Evolutionary conservation across 208 protist genomes (phyloP).

Genomic region (Wallacemonas sp.): DNA sequence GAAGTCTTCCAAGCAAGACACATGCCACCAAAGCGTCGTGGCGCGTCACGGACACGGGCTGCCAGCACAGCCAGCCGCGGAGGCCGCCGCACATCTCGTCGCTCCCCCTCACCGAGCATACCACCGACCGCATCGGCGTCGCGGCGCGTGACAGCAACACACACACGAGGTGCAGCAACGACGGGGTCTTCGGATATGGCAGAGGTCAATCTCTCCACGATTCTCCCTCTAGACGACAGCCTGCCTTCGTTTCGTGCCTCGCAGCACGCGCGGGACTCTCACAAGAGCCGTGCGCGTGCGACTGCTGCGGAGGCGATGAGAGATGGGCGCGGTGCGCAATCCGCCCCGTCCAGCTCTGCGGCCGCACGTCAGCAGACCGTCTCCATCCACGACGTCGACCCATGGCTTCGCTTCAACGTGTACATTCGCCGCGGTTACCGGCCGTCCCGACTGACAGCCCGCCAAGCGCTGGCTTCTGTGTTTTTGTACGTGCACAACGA

Average conservation of each 20-base stretch:
- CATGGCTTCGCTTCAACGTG: conserved; percentile 67
- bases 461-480: conserved; percentile 43
- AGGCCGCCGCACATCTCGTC: neutral
- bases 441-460: conserved; percentile 33
- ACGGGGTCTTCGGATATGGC: too few relatives aligned
- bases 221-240: neutral
- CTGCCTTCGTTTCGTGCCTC: conserved; percentile 1
- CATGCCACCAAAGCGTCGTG: neutral
- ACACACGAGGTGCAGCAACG: too few relatives aligned
- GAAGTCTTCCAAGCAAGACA: too few relatives aligned
- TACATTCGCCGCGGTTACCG: conserved; percentile 63
- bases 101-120: neutral
- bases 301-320: neutral
- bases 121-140: neutral
- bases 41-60: neutral
- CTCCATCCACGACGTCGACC: conserved; percentile 51
- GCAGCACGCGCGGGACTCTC: neutral
- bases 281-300: too few relatives aligned
- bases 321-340: too few relatives aligned
- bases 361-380: conserved; percentile 25
- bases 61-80: neutral
- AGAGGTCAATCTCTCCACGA: conserved; percentile 5
- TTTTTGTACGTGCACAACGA: conserved; percentile 67
- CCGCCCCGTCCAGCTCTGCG: neutral
- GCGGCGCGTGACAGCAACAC: too few relatives aligned